A percentile compares a stretch with the other conserved stretches of the same genome.
These are phyloP conservation scores for Sporothrix schenckii DNA, from an alignment of 2,329 filamentous ascomycete genomes.

Conservation along the genomic window DNA sequence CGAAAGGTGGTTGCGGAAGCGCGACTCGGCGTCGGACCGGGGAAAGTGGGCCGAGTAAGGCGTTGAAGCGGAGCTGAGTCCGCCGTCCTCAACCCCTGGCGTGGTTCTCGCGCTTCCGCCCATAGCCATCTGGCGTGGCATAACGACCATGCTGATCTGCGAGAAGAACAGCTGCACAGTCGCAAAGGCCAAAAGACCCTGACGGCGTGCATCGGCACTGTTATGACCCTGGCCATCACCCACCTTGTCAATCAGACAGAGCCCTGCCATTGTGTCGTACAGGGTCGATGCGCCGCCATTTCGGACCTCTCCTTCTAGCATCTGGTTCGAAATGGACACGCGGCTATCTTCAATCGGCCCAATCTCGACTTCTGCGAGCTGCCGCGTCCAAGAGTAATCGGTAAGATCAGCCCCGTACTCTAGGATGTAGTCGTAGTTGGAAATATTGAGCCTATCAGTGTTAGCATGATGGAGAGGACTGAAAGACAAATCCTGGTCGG, in stretches of 20 bases:
- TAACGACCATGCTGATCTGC: conserved; percentile 36
- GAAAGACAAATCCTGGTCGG: neutral
- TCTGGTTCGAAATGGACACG: conserved; percentile 28
- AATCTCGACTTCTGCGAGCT: conserved; percentile 25
- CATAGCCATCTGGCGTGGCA: conserved; percentile 13
- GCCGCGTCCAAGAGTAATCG: conserved; percentile 26
- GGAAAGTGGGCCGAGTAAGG: neutral
- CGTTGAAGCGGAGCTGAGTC: neutral
- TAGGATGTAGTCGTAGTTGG: conserved; percentile 18
- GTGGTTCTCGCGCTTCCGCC: neutral
- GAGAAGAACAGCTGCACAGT: conserved; percentile 35
- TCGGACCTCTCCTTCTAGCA: neutral
- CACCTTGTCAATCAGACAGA: conserved; percentile 30
- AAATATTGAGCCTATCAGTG: conserved; percentile 32
- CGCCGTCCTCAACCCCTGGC: conserved; percentile 15
- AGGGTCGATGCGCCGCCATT: conserved; percentile 11
- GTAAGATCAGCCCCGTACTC: conserved; percentile 31
- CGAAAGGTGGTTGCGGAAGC: conserved; percentile 13
- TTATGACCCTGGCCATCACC: neutral
- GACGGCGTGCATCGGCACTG: neutral
- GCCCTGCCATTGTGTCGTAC: conserved; percentile 29
- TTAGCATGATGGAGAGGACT: neutral
- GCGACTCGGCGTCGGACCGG: neutral
- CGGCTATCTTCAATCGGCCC: conserved; percentile 1
- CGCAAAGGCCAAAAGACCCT: conserved; percentile 31